Conservation (phyloP, 306 rosid genomes). For the Canavalia gladiata region DNA sequence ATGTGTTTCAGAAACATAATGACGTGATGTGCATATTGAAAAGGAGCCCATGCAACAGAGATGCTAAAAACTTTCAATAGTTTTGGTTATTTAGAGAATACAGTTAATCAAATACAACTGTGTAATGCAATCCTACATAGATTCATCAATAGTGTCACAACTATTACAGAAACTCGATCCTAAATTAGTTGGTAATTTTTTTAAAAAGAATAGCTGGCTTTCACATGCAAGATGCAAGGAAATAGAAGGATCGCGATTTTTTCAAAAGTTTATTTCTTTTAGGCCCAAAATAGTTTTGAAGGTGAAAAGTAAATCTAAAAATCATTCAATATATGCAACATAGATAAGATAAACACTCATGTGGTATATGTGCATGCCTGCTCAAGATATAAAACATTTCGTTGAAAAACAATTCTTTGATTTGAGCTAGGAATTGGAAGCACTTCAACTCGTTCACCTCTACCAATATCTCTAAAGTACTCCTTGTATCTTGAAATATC, state of each 20-base stretch:
- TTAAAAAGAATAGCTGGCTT: slow-evolving; percentile 6
- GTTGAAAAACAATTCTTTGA: slow-evolving; percentile 65
- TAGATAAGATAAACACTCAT: slow-evolving; percentile 30
- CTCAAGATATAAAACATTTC: slow-evolving; percentile 76
- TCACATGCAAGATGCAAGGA: slow-evolving; percentile 8
- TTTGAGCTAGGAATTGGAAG: slow-evolving; percentile 76
- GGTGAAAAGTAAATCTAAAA: slow-evolving; percentile 33
- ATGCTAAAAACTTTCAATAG: slow-evolving; percentile 6
- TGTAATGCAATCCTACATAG: slow-evolving; percentile 14
- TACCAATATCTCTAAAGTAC: slow-evolving; percentile 87
- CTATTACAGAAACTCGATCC: slow-evolving; percentile 8
- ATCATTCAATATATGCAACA: slow-evolving; percentile 32
- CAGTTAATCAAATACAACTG: background rate
- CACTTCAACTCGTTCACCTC: slow-evolving; percentile 92
- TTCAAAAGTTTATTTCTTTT: slow-evolving; percentile 25
- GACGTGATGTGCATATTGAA: background rate
- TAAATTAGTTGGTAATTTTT: slow-evolving; percentile 1
- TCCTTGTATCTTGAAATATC: slow-evolving; percentile 81
- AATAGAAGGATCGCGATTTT: slow-evolving; percentile 23
- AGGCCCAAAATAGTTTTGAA: slow-evolving; percentile 14
- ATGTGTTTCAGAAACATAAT: slow-evolving; percentile 39
- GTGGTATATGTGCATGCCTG: slow-evolving; percentile 61
- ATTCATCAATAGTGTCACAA: slow-evolving; percentile 22
- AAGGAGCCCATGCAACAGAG: slow-evolving; percentile 1
- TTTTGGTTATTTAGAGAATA: slow-evolving; percentile 11